Evolutionary conservation across 2,329 filamentous ascomycete species (phyloP).

Genomic region (Bipolaris oryzae): DNA sequence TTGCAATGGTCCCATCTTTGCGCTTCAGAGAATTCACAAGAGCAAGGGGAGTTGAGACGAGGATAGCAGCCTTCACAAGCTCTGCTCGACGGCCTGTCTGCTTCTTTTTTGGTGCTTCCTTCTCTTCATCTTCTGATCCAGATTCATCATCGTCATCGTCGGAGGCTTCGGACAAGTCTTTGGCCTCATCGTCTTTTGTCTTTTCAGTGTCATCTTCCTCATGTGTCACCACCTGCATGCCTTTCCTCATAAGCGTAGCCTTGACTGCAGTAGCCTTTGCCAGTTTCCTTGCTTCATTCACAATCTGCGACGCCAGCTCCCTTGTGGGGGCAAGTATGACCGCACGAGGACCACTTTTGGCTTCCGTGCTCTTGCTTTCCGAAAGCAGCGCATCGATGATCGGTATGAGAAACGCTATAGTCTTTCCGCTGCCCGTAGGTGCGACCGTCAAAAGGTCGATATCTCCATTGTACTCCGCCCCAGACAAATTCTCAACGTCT

Average conservation of each 20-base stretch:
- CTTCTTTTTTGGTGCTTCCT: constrained; percentile 39
- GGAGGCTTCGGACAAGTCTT: constrained; percentile 45
- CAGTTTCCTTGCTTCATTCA: constrained; percentile 80
- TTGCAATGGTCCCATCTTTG: constrained; percentile 52
- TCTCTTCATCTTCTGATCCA: constrained; percentile 47
- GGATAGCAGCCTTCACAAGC: constrained; percentile 74
- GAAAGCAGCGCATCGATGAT: constrained; percentile 74
- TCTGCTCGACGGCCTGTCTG: constrained; percentile 48
- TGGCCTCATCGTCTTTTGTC: constrained; percentile 29
- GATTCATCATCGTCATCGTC: constrained; percentile 46
- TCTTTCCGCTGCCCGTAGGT: constrained; percentile 96
- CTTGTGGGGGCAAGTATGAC: constrained; percentile 58
- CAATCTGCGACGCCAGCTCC: constrained; percentile 58
- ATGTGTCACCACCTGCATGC: constrained; percentile 67
- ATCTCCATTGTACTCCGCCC: constrained; percentile 40
- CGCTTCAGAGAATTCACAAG: constrained; percentile 74
- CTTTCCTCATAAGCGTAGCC: constrained; percentile 82
- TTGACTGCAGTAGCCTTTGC: constrained; percentile 76
- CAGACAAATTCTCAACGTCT: constrained; percentile 39
- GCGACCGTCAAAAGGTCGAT: constrained; percentile 87
- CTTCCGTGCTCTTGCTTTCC: constrained; percentile 30
- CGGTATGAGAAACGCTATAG: constrained; percentile 88
- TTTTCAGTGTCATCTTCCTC: constrained; percentile 51
- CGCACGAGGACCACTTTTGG: constrained; percentile 42
- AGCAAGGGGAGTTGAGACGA: constrained; percentile 80